Evolutionary conservation across 495 filamentous ascomycete genomes (phyloP), one percentile per base, ranked within the genome.

Genomic region (Penicillium soppii): DNA sequence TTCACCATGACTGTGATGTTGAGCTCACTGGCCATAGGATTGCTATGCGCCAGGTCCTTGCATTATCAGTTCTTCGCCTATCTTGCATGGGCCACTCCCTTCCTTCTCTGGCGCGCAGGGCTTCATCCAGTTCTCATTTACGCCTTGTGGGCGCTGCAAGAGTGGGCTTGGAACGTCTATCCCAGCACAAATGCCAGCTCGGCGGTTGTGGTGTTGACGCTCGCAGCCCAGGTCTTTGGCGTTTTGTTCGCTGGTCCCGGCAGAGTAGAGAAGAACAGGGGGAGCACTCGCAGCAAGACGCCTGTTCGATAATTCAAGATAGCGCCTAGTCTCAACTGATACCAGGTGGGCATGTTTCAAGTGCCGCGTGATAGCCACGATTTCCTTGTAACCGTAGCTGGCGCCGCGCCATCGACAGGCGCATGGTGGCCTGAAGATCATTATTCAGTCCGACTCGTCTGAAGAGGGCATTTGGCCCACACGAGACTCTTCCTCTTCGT

Each of bases 51-150:
- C 12, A 79, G 94, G 45, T 90, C 85, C 19, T 76, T 98, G 46
- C 94, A 98, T 73, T 98, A 97, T 69, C 94, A 98, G 63, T 98
- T 98, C 74, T 97, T 92, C 74, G 81, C 89, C 42, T 96, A 92
- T 76, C 78, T 96, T 36, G 87, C 89, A 38, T 96, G 91, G 91
- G 82, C 89, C 10, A 91, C 91, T 6, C 94, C 94, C 0, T 96
- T 90, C 66, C 80, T 98, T 17, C 79, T 97, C 40, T 97, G 92
- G 91, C 82, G 82, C 48, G 83, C 84, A 48, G 86, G 86, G 4
- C 57, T 88, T 51, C 87, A 91, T 58, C 90, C 91, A 5, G 53
- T 88, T 8, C 58, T 90, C 33, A 82, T 90, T 56, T 88, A 84
- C 62, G 66, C 61, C 3, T 57, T 91, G 1, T 98, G 92, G 92